phyloP scores from a whole-genome alignment of 176 grass and related monocot species.

The Rhipidocladum racemiflorum region DNA sequence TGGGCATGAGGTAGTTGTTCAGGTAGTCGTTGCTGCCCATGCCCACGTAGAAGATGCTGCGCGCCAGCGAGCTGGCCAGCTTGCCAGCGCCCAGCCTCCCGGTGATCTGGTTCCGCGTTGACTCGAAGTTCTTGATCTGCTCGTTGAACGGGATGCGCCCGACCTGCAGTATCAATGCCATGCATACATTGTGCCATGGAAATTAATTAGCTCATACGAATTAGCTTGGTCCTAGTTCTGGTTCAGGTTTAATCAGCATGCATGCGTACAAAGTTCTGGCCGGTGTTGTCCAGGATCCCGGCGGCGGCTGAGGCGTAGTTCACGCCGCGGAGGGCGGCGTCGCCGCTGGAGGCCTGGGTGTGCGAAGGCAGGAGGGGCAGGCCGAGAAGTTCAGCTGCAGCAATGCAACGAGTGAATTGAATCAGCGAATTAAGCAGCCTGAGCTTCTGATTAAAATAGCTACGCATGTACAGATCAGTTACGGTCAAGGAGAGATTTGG shows the following conservation, averaged over 20 bases:
- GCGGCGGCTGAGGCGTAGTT: constrained; percentile 93
- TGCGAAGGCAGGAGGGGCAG: constrained; percentile 75
- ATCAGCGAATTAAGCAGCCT: neutral
- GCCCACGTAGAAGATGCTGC: constrained; percentile 82
- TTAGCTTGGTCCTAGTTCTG: too few relatives aligned
- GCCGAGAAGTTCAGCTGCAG: constrained; percentile 73
- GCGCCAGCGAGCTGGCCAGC: constrained; percentile 40
- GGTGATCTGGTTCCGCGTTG: constrained; percentile 54
- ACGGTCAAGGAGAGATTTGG: constrained; percentile 11
- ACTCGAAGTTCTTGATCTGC: constrained; percentile 97
- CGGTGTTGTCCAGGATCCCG: constrained; percentile 87
- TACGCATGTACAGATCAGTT: neutral
- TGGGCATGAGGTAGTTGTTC: constrained; percentile 97
- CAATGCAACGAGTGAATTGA: neutral
- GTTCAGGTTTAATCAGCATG: neutral
- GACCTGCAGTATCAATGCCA: constrained; percentile 16
- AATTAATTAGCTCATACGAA: neutral
- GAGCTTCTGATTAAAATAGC: neutral
- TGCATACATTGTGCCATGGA: neutral
- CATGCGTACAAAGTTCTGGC: constrained; percentile 72
- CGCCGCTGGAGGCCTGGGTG: constrained; percentile 46
- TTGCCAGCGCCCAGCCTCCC: constrained; percentile 27
- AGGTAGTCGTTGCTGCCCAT: constrained; percentile 99
- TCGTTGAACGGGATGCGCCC: constrained; percentile 75
- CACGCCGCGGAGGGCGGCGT: constrained; percentile 64